Evolutionary conservation across 1,139 yeast species (phyloP).

Genomic region (Candida neerlandica): DNA sequence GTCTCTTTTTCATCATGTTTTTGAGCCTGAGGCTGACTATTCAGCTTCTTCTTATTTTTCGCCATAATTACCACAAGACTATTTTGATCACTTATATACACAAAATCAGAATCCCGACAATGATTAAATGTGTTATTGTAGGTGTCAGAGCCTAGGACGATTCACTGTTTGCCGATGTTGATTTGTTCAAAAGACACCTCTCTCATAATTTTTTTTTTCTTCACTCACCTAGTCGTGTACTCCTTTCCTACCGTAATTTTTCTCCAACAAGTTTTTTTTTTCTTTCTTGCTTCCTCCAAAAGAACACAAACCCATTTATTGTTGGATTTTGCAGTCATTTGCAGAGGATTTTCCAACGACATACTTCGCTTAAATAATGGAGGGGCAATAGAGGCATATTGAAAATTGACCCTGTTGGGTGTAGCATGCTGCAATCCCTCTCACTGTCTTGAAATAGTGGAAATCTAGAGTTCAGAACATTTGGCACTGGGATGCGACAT

Average conservation of each 20-base stretch:
- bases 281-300: neutral
- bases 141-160: neutral
- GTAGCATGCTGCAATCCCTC: too few species aligned
- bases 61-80: slow-evolving; percentile 2
- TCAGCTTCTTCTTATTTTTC: slow-evolving; percentile 9
- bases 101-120: neutral
- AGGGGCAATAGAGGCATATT: too few species aligned
- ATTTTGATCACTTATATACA: neutral
- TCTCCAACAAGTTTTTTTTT: neutral
- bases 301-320: neutral
- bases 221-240: neutral
- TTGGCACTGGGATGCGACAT: too few species aligned
- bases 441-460: too few species aligned
- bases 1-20: neutral
- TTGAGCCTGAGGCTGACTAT: slow-evolving; percentile 1
- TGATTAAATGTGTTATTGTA: neutral
- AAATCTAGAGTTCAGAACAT: too few species aligned
- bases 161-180: neutral
- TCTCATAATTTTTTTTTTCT: neutral
- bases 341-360: neutral
- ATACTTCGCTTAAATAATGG: too few species aligned
- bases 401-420: too few species aligned
- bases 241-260: neutral
- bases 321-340: neutral
- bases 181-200: neutral